Evolutionary conservation across 2,329 filamentous ascomycete species (phyloP).

Genomic region (Penicillium fuscoglaucum): DNA sequence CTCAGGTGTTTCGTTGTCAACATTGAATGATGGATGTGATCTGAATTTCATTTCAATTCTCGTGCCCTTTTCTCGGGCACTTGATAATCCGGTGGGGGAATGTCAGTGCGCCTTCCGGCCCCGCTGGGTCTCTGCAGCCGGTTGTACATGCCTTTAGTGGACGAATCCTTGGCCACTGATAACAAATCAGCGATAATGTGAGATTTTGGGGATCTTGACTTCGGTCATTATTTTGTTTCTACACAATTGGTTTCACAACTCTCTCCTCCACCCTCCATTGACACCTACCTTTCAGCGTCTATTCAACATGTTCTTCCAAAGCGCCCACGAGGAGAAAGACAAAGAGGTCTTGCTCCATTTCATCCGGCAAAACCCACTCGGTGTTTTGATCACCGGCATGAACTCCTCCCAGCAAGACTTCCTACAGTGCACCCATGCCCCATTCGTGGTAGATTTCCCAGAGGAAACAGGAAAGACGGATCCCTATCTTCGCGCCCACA

Average conservation of each 20-base stretch:
- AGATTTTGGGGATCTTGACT: not conserved
- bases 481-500: conserved; percentile 57
- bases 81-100: not conserved
- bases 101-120: not conserved
- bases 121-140: not conserved
- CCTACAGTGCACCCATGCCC: conserved; percentile 18
- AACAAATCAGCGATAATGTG: conserved; percentile 2
- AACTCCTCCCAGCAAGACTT: conserved; percentile 19
- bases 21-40: not conserved
- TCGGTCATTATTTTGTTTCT: not conserved
- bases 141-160: conserved; percentile 1
- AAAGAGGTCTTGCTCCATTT: conserved; percentile 16
- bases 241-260: not conserved
- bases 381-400: conserved; percentile 16
- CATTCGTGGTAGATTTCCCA: conserved; percentile 14
- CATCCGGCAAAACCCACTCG: conserved; percentile 16
- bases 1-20: not conserved
- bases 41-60: not conserved
- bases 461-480: conserved; percentile 11
- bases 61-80: not conserved
- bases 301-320: conserved; percentile 16
- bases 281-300: not conserved
- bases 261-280: not conserved
- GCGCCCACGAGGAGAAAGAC: conserved; percentile 16
- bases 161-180: not conserved